Base-by-base conservation (phyloP, 2,329 filamentous ascomycete species). In the Botrytis porri region DNA sequence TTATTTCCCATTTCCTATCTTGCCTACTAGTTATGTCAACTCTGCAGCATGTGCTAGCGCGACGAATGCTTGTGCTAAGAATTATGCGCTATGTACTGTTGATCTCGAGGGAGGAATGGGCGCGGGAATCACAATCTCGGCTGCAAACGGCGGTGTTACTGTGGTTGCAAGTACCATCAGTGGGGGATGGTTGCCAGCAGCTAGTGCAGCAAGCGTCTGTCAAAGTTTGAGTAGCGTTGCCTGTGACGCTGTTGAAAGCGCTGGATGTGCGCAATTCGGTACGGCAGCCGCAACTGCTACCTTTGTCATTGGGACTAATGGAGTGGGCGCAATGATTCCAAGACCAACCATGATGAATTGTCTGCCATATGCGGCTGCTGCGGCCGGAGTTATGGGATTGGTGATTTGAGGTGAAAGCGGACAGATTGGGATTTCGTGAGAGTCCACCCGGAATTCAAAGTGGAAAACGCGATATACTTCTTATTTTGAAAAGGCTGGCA, bases 1-100 rank as follows among this genome's bases (percentile, higher is more conserved):
- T 39, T 89, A 86, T 80, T 90, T 89, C 79, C 84, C 86, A 18
- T 90, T 90, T 79, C 88, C 88, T 2, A 87, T 87, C 77, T 84
- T 89, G 69, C 74, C 79, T 64, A 88, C 86, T 1, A 84, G 84
- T 20, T 89, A 88, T 75, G 78, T 81, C 73, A 85, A 89, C 76
- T 80, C 81, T 29, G 85, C 82, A 22, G 84, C 84, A 9, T 90
- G 88, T 77, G 84, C 84, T 5, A 83, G 85, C 0, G 88, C 88
- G 25, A 81, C 86, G 65, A 81, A 79, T 59, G 84, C 85, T 72
- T 90, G 88, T 80, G 84, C 84, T 62, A 79, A 81, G 35, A 89
- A 89, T 78, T 88, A 87, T 79, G 81, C 84, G 25, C 83, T 83
- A 6, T 90, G 88, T 77, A 84, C 88, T 9, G 81, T 83, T 18